Percentiles rank a stretch among this genome's conserved stretches.
These are phyloP conservation scores for Fusarium protoensiforme DNA, from an alignment of 2,329 filamentous ascomycete species.

Conservation along the genomic window DNA sequence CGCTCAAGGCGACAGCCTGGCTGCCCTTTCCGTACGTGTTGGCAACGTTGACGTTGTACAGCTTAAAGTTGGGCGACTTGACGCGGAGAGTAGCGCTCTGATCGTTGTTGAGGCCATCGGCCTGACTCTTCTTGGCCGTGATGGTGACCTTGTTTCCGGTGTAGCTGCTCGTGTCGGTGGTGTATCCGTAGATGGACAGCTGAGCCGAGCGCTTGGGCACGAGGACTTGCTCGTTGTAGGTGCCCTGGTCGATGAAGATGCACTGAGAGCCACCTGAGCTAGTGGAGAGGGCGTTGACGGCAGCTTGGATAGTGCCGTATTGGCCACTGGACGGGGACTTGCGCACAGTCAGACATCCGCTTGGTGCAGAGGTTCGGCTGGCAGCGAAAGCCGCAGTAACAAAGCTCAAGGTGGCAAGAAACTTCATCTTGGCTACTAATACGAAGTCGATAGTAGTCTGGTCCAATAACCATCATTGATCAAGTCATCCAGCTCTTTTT, in stretches of 20 bases:
- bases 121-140: slow-evolving; percentile 54
- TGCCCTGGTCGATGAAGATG: slow-evolving; percentile 74
- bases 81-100: slow-evolving; percentile 58
- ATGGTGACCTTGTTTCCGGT: slow-evolving; percentile 67
- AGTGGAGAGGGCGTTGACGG: slow-evolving; percentile 68
- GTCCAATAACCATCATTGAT: background rate
- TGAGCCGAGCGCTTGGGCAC: slow-evolving; percentile 61
- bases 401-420: slow-evolving; percentile 23
- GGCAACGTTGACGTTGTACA: slow-evolving; percentile 70
- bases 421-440: slow-evolving; percentile 26
- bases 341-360: slow-evolving; percentile 62
- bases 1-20: slow-evolving; percentile 60
- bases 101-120: slow-evolving; percentile 63
- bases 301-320: slow-evolving; percentile 59
- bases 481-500: background rate
- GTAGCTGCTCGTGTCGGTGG: slow-evolving; percentile 60
- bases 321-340: slow-evolving; percentile 47
- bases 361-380: slow-evolving; percentile 53
- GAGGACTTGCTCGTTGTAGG: slow-evolving; percentile 62
- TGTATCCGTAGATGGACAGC: slow-evolving; percentile 68
- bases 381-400: slow-evolving; percentile 42
- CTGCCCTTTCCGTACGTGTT: slow-evolving; percentile 59
- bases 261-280: slow-evolving; percentile 61
- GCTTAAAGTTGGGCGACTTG: slow-evolving; percentile 61
- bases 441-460: background rate